Percentiles rank a stretch among this genome's conserved stretches.
phyloP scores from a whole-genome alignment of 2,329 filamentous ascomycete genomes.

The Chrysoporthe puriensis region DNA sequence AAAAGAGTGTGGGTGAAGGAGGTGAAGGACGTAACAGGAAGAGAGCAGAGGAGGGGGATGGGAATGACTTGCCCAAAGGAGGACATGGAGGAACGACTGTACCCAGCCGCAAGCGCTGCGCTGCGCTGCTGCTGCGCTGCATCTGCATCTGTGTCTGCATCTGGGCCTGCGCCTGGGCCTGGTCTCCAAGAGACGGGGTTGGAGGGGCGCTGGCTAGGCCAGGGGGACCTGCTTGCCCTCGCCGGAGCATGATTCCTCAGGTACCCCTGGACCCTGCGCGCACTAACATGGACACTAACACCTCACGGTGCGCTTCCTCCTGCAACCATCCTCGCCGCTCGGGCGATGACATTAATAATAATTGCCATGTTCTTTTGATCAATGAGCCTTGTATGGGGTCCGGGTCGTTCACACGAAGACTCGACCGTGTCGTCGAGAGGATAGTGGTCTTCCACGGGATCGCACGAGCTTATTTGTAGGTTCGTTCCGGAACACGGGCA shows the following conservation, averaged over 20 bases:
- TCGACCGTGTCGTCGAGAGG: not conserved
- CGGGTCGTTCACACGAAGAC: not conserved
- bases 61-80: slow-evolving; percentile 16
- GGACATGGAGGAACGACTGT: slow-evolving; percentile 11
- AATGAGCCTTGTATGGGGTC: not conserved
- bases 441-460: not conserved
- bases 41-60: slow-evolving; percentile 5
- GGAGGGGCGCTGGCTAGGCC: slow-evolving; percentile 4
- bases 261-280: slow-evolving; percentile 24
- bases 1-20: slow-evolving; percentile 43
- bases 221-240: slow-evolving; percentile 1
- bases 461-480: not conserved
- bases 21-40: slow-evolving; percentile 5
- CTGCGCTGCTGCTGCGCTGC: not conserved
- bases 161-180: not conserved
- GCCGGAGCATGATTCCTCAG: not conserved
- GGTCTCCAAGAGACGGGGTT: slow-evolving; percentile 4
- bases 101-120: slow-evolving; percentile 9
- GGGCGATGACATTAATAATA: not conserved
- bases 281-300: not conserved
- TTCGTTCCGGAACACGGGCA: not conserved
- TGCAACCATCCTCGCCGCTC: not conserved
- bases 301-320: not conserved
- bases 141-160: slow-evolving; percentile 7
- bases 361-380: not conserved